These are phyloP conservation scores for Cladosporium velox DNA, from an alignment of 2,329 filamentous ascomycete species.

Conservation along the genomic window DNA sequence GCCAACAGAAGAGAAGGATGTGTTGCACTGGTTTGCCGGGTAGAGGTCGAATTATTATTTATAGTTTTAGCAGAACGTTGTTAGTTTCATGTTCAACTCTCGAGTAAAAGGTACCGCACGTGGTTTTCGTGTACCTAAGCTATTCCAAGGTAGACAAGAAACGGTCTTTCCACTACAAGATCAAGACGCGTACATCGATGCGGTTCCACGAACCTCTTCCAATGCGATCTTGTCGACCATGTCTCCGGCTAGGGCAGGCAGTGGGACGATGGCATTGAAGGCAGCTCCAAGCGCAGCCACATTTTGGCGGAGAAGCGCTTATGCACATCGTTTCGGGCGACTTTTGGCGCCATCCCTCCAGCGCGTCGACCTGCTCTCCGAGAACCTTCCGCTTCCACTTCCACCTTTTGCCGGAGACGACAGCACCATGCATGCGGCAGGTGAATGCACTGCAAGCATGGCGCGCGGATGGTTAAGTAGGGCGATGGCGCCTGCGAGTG, in stretches of 20 bases:
- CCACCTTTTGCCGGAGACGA: neutral
- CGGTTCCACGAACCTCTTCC: neutral
- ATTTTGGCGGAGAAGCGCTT: conserved; percentile 7
- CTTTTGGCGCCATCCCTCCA: neutral
- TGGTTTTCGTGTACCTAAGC: neutral
- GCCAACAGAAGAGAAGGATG: neutral
- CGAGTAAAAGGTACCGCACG: neutral
- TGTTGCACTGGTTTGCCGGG: neutral
- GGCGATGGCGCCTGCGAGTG: neutral
- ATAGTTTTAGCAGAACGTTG: neutral
- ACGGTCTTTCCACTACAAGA: neutral
- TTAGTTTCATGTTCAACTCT: neutral
- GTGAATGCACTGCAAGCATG: neutral
- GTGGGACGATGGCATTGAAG: neutral
- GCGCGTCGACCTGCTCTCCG: conserved; percentile 9
- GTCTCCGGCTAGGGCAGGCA: neutral
- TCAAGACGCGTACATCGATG: neutral
- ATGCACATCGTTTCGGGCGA: neutral
- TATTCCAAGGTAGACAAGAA: neutral
- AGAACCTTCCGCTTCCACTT: neutral
- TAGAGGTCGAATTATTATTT: neutral
- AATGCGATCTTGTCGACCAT: neutral
- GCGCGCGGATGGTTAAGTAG: conserved; percentile 8
- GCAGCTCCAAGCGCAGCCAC: conserved; percentile 4
- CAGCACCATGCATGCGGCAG: conserved; percentile 2